Evolutionary conservation across 2,329 filamentous ascomycete species (phyloP), one percentile per base, ranked within the genome.

Genomic region (Chaetoscypha palmicola): DNA sequence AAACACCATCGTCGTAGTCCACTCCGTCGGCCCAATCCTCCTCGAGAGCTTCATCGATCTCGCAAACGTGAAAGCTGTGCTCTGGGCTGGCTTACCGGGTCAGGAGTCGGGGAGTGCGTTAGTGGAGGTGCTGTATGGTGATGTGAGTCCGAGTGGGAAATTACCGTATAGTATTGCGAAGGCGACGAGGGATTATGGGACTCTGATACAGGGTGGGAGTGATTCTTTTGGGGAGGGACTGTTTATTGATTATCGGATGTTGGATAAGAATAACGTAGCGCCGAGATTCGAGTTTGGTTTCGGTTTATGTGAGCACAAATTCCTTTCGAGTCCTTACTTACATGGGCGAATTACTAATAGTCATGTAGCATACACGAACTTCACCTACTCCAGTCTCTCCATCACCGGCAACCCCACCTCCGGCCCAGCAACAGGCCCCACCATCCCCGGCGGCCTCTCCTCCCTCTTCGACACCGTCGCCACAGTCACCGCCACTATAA

Each of bases 91-190:
- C 57, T 66, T 80, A 32, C 38, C 38, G 5, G 38, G 38, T 14
- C 38, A 41, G 33, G 38, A 41, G 14, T 4, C 26, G 14, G 38
- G 38, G 12, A 75, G 79, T 49, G 66, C 76, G 7, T 23, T 41
- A 3, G 38, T 34, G 5, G 38, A 41, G 16, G 20, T 41, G 2
- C 69, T 83, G n/a, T 83, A 77, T 55, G 78, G 79, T 32, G 68
- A 69, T 41, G 68, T 73, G 47, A 78, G 77, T 59, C 78, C 78
- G 2, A 72, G 70, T 20, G 56, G 55, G 0, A 57, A 53, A 55
- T 65, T 80, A 1, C 73, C 78, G 3, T 86, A 86, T 66, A 85
- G 80, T 16, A 74, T 84, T 51, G 79, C 80, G n/a, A 64, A 66
- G 50, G 70, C 72, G 22, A 72, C 67, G 7, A 67, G 62, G 3